A percentile compares a stretch with the other conserved stretches of the same genome.
Conservation (phyloP, 2,329 filamentous ascomycete genomes). For the Hypocreales sp. region DNA sequence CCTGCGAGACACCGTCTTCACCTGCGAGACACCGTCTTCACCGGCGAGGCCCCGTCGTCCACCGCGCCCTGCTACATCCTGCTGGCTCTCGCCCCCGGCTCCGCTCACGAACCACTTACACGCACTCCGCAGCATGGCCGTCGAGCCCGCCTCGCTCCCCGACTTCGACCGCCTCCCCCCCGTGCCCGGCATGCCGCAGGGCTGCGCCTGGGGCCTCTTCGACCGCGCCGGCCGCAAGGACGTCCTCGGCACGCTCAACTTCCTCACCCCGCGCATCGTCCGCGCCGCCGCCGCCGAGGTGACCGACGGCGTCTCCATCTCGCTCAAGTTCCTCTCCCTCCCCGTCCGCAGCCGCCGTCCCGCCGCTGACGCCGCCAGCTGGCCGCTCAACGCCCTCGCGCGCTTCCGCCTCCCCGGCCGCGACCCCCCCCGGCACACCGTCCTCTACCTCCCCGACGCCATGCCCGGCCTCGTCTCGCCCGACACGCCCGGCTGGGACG, state of each 20-base stretch:
- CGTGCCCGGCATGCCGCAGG: constrained; percentile 27
- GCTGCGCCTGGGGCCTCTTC: constrained; percentile 37
- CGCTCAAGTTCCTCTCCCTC: constrained; percentile 26
- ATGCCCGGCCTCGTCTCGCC: constrained; percentile 5
- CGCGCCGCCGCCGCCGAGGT: constrained; percentile 9
- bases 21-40: too few species aligned
- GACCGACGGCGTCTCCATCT: constrained; percentile 28
- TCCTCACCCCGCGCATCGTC: constrained; percentile 28
- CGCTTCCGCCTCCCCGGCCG: constrained; percentile 19
- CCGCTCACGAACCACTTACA: too few species aligned
- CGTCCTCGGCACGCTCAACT: constrained; percentile 33
- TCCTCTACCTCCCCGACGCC: constrained; percentile 14
- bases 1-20: too few species aligned
- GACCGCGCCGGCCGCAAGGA: constrained; percentile 29
- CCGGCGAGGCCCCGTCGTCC: too few species aligned
- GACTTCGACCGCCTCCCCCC: constrained; percentile 26
- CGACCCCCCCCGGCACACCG: constrained; percentile 18
- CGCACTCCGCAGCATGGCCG: constrained; percentile 1
- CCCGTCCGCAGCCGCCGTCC: not conserved
- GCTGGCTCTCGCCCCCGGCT: too few species aligned
- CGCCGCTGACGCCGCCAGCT: constrained; percentile 12
- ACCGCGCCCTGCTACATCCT: too few species aligned
- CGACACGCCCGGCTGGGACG: constrained; percentile 22
- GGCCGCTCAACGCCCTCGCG: constrained; percentile 23
- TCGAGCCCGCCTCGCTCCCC: constrained; percentile 15